phyloP scores from a whole-genome alignment of 1,139 yeast species.

The Protomyces lactucae-debilis region DNA sequence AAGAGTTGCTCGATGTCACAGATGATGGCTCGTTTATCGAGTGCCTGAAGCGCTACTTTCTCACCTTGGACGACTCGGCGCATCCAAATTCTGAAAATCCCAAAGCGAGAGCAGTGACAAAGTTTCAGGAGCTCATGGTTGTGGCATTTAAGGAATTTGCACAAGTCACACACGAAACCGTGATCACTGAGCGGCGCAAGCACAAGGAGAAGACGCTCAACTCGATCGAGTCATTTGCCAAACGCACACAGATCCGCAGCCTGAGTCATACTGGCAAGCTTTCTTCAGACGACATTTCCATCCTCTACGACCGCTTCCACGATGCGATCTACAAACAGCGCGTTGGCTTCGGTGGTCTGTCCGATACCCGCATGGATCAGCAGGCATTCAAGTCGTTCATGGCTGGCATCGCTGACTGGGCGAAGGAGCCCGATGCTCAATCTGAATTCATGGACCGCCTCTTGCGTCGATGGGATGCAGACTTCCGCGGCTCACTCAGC shows the following conservation, averaged over 20 bases:
- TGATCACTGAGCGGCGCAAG: conserved; percentile 62
- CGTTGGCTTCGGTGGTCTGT: conserved; percentile 63
- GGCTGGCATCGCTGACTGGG: conserved; percentile 79
- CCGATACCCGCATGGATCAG: conserved; percentile 59
- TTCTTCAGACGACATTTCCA: conserved; percentile 54
- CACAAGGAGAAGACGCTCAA: conserved; percentile 73
- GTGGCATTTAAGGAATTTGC: conserved; percentile 90
- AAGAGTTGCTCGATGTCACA: conserved; percentile 65
- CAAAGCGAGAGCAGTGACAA: conserved; percentile 62
- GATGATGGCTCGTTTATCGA: conserved; percentile 93
- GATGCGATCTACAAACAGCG: conserved; percentile 69
- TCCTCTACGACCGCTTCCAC: conserved; percentile 80
- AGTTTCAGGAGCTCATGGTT: conserved; percentile 83
- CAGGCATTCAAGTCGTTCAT: conserved; percentile 67
- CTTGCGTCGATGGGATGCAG: conserved; percentile 66
- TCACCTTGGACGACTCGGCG: conserved; percentile 70
- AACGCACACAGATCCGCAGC: conserved; percentile 83
- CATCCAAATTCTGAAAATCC: conserved; percentile 68
- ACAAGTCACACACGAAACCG: conserved; percentile 67
- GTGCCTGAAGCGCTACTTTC: conserved; percentile 75
- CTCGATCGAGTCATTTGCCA: conserved; percentile 84
- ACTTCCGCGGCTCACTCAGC: conserved; percentile 53
- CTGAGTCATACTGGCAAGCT: conserved; percentile 68
- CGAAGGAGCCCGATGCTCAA: conserved; percentile 15
- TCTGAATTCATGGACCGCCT: conserved; percentile 58